Base-by-base conservation (phyloP, 2,329 filamentous ascomycete species). In the Sporothrix variecibatus region DNA sequence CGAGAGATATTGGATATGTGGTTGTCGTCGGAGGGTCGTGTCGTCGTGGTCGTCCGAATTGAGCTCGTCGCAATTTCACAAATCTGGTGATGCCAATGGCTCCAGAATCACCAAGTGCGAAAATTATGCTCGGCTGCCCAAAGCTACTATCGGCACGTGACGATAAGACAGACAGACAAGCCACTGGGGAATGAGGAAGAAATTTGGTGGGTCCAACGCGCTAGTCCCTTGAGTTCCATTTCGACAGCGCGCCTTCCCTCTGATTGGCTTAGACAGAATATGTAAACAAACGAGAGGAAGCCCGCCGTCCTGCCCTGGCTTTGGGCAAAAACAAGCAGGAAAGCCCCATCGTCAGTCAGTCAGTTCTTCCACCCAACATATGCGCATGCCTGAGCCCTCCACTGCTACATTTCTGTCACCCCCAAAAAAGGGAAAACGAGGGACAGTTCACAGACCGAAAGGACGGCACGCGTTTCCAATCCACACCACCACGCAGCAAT, bases 1-100 rank as follows among this genome's bases (percentile, higher is more conserved):
- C 34, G 8, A 53, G 15, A 7, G 46, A 17, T 11, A 8, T 1
- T 88, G 88, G 75, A 6, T 67, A 23, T 31, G 31, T 23, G 3
- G 8, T 20, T 9, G 43, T 40, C 5, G 49, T 34, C 70, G 43
- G 28, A 17, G 53, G 9, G 43, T 26, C 23, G 26, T 65, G 8
- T 62, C 49, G 72, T 62, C 5, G 40, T 40, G 20, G 56, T 43
- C 60, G 15, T 58, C 9, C 23, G 43, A 12, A 11, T 23, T 20
- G 62, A 38, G 53, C 38, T 28, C 58, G 62, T 67, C 43, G 65
- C 65, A 68, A 68, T 26, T 8, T 65, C 43, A 43, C 15, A 26
- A 68, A 68, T 28, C 65, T 68, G 43, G 43, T 68, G 65, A 68
- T 68, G 53, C 64, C 43, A 31, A 49, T 49, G 23, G 51, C 51